Conservation (phyloP, 2,329 filamentous ascomycete genomes). For the Exophiala lecanii-corni region DNA sequence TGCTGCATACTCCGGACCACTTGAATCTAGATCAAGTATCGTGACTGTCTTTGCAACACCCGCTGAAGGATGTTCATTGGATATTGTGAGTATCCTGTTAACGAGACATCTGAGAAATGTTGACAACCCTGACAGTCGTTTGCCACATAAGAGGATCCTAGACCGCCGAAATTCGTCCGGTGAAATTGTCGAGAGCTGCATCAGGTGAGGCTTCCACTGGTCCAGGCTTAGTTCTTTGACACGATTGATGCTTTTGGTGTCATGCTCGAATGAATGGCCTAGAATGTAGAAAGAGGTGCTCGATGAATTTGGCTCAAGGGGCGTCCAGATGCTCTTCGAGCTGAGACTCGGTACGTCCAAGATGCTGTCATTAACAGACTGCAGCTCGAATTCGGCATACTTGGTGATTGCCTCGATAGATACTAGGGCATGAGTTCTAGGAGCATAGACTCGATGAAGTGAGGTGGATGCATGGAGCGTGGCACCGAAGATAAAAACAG, state of each 20-base stretch:
- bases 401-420: slow-evolving; percentile 38
- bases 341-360: slow-evolving; percentile 13
- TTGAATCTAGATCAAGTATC: slow-evolving; percentile 57
- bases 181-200: background rate
- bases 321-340: slow-evolving; percentile 11
- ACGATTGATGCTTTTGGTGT: slow-evolving; percentile 7
- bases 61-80: background rate
- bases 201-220: slow-evolving; percentile 11
- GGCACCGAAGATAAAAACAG: slow-evolving; percentile 56
- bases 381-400: slow-evolving; percentile 19
- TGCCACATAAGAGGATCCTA: slow-evolving; percentile 49
- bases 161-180: background rate
- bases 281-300: slow-evolving; percentile 16
- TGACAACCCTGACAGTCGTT: slow-evolving; percentile 56
- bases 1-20: slow-evolving; percentile 55
- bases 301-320: slow-evolving; percentile 2
- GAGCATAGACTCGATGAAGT: slow-evolving; percentile 49
- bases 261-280: slow-evolving; percentile 20
- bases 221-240: slow-evolving; percentile 13
- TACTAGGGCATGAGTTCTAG: slow-evolving; percentile 54
- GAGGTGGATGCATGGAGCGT: slow-evolving; percentile 45
- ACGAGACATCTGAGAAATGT: slow-evolving; percentile 53
- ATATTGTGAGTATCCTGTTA: slow-evolving; percentile 49
- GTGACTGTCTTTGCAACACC: slow-evolving; percentile 39
- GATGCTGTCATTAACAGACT: slow-evolving; percentile 11